A percentile compares a stretch with the other conserved stretches of the same genome.
Conservation (phyloP, 2,329 filamentous ascomycete species). For the Xylaria sp. region DNA sequence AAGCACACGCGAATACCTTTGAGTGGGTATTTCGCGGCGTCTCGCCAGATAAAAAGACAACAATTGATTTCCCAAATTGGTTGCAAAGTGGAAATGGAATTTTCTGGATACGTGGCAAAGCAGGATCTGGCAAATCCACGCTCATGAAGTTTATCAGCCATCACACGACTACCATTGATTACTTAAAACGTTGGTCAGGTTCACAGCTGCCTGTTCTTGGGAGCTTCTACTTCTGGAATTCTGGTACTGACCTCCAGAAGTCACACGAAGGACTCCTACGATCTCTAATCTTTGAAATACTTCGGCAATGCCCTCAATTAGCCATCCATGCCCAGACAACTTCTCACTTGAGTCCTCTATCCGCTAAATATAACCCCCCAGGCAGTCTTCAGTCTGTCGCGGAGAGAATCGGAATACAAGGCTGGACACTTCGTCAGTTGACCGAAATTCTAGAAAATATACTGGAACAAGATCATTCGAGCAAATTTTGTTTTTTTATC, state of each 20-base stretch:
- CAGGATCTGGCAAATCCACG: constrained; percentile 19
- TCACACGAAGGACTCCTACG: constrained; percentile 13
- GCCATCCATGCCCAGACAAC: too few relatives aligned
- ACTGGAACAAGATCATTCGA: neutral
- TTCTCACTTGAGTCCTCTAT: too few relatives aligned
- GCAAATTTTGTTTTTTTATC: constrained; percentile 16
- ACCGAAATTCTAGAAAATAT: neutral
- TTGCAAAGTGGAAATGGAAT: neutral
- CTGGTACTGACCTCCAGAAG: constrained; percentile 12
- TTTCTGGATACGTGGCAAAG: constrained; percentile 16
- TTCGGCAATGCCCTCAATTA: constrained; percentile 4
- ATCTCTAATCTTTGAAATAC: constrained; percentile 5
- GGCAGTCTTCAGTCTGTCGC: too few relatives aligned
- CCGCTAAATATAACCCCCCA: too few relatives aligned
- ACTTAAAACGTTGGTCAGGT: constrained; percentile 1
- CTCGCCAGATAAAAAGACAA: neutral
- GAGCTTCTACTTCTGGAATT: constrained; percentile 19
- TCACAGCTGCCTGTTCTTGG: neutral
- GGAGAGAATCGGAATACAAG: neutral
- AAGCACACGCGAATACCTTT: neutral
- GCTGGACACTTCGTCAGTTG: neutral
- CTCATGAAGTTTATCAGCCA: constrained; percentile 17
- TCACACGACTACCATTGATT: neutral
- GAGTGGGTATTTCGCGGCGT: constrained; percentile 1
- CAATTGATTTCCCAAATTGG: neutral